Evolutionary conservation across 345 rosid genomes (phyloP), one percentile per base, ranked within the genome.

Genomic region (Triadica sebifera): DNA sequence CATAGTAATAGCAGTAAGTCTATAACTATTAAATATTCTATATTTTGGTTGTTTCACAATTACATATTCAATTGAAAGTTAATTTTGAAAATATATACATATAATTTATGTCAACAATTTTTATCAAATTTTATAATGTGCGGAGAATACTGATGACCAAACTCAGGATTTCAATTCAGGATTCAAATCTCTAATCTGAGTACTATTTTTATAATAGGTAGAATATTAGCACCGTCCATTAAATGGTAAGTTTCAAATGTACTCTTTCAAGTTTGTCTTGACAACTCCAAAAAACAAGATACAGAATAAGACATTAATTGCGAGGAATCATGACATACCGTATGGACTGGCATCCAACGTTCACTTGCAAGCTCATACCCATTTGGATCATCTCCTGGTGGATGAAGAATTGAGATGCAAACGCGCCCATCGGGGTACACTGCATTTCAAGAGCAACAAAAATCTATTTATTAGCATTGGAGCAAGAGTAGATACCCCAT

Each of bases 281-380:
- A 65, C 11, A 19, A 41, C 25, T 65, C 15, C 50, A 3, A 0
- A 65, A 41, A 22, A 29, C 34, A 41, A 65, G n/a, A 65, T 65
- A 22, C 16, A 65, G 29, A 65, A 65, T 41, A 11, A 63, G 45
- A 16, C 47, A 65, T 3, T n/a, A 65, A 45, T 10, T 20, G 34
- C 7, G 29, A 24, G 12, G 29, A 49, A 67, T 12, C 12, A 24
- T 67, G 41, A 80, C 90, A 77, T 87, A 95, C 98, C 0, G 99
- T 95, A 79, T 95, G 98, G 68, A 95, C 96, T 38, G 98, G 99
- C 76, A 80, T 87, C 98, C 98, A 95, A 9, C 99, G 96, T 67
- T 95, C 99, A 73, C 93, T 93, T 74, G 99, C 98, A 84, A 95
- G 93, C 84, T 95, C 99, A 68, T 95, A 94, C 65, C 99, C 99